Conservation (phyloP, 2,329 filamentous ascomycete species). For the Aspergillus luchuensis region DNA sequence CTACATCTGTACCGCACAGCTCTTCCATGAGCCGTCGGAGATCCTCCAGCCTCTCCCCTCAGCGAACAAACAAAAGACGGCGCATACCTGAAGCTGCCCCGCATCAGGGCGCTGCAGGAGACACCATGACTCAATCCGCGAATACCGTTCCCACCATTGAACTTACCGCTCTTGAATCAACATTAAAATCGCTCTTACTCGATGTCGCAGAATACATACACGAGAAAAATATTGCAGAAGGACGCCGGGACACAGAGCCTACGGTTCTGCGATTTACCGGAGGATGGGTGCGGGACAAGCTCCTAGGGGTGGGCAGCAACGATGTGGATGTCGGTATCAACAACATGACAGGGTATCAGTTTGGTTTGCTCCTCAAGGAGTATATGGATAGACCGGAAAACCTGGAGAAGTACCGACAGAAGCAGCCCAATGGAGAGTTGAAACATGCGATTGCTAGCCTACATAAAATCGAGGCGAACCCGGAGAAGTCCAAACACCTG, state of each 20-base stretch:
- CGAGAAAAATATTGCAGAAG: slow-evolving; percentile 43
- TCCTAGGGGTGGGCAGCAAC: slow-evolving; percentile 49
- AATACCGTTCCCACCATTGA: slow-evolving; percentile 45
- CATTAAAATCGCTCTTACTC: slow-evolving; percentile 73
- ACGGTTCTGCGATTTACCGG: slow-evolving; percentile 52
- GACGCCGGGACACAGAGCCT: slow-evolving; percentile 27
- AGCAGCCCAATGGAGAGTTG: slow-evolving; percentile 52
- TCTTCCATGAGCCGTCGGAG: slow-evolving; percentile 33
- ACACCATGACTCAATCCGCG: slow-evolving; percentile 26
- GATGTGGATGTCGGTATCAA: slow-evolving; percentile 54
- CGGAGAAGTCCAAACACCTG: slow-evolving; percentile 93
- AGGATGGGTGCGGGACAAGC: slow-evolving; percentile 55
- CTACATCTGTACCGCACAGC: neutral
- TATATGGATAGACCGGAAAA: slow-evolving; percentile 45
- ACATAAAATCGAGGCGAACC: slow-evolving; percentile 88
- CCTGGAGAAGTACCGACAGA: slow-evolving; percentile 48
- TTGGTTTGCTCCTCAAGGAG: slow-evolving; percentile 47
- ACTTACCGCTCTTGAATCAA: slow-evolving; percentile 70
- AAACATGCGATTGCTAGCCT: slow-evolving; percentile 70
- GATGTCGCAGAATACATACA: slow-evolving; percentile 75
- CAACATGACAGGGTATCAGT: slow-evolving; percentile 53
- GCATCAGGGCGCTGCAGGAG: slow-evolving; percentile 24
- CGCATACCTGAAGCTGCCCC: slow-evolving; percentile 29
- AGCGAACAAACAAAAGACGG: slow-evolving; percentile 36
- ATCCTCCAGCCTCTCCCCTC: slow-evolving; percentile 18